Base-by-base conservation (phyloP, 2,329 filamentous ascomycete genomes). In the Eurotiales sp. region DNA sequence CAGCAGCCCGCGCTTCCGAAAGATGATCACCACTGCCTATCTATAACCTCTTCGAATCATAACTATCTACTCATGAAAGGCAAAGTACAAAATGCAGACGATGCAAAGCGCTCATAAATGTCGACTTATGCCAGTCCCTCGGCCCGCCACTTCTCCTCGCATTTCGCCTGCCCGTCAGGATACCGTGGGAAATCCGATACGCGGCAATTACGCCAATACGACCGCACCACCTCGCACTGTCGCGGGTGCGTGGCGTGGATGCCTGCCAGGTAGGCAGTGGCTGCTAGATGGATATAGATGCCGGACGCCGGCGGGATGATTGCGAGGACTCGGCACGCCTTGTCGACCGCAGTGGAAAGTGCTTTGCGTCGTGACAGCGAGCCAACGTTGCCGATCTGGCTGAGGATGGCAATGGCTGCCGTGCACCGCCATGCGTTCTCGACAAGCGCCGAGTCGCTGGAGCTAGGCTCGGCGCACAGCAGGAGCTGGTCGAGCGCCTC, bases 261-360 rank as follows among this genome's bases (percentile, higher is more conserved):
- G 0, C 65, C 70, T 0, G 68, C 65, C 3, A 74, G 51, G 42
- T 69, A 73, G 0, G 67, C 69, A 0, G 68, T 61, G 0, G 65
- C 64, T 1, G 69, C 71, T 55, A 74, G 58, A 50, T 74, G 70
- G 27, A 69, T 65, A 53, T 72, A 73, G 52, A 69, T 72, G 5
- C 60, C 61, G 0, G 70, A 74, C 0, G 59, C 61, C 1, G 65
- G 53, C 2, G 65, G 59, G 5, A 65, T 64, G 0, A 58, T 55
- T 0, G 64, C 60, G 1, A 74, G 65, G 0, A 67, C 58, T 2
- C 61, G 51, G n/a, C 72, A 74, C 8, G 67, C 61, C 2, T 63
- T 60, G 29, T 68, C 61, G 2, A 72, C 69, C 0, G 69, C 64
- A 0, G 63, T 63, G 0, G 59, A 58, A 0, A 70, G 51, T 0